These are phyloP conservation scores for Ophiostoma fasciatum DNA, from an alignment of 2,329 filamentous ascomycete species.

Conservation along the genomic window DNA sequence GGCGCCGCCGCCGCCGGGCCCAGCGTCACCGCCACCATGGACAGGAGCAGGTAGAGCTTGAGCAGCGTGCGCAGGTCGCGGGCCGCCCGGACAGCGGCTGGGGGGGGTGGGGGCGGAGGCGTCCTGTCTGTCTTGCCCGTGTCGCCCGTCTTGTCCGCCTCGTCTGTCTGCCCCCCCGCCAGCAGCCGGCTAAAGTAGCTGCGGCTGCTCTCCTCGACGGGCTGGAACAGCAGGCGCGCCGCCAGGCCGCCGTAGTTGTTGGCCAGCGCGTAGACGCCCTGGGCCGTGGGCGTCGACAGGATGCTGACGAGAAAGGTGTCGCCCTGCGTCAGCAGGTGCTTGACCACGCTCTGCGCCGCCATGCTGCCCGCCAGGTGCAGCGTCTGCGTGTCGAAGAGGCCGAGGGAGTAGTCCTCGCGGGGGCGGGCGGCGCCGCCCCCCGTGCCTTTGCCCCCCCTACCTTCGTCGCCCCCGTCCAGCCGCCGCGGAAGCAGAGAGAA, in stretches of 20 bases:
- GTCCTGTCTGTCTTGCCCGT: not conserved
- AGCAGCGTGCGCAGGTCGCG: constrained; percentile 50
- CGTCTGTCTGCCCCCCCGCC: constrained; percentile 13
- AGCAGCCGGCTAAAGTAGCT: constrained; percentile 79
- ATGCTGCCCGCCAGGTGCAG: constrained; percentile 64
- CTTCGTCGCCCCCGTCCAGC: constrained; percentile 16
- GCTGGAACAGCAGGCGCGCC: constrained; percentile 82
- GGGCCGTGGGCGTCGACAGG: constrained; percentile 61
- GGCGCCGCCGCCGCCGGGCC: constrained; percentile 64
- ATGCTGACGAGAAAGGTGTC: constrained; percentile 77
- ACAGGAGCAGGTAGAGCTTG: constrained; percentile 59
- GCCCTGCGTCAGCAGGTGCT: constrained; percentile 87
- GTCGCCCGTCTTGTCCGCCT: not conserved
- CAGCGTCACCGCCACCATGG: constrained; percentile 50
- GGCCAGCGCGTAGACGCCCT: constrained; percentile 84
- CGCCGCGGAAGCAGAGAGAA: constrained; percentile 53
- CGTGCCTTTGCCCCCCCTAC: too few relatives aligned
- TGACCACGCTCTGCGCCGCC: constrained; percentile 76
- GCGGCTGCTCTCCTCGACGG: constrained; percentile 84
- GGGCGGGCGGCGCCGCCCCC: not conserved
- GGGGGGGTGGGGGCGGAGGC: constrained; percentile 13
- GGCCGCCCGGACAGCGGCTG: constrained; percentile 23
- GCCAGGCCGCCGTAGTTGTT: constrained; percentile 88
- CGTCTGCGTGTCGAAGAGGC: constrained; percentile 54
- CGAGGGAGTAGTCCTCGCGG: constrained; percentile 28